Evolutionary conservation across 768 basidiomycete species (phyloP), one percentile per base, ranked within the genome.

Genomic region (Phlebiopsis flavidoalba): DNA sequence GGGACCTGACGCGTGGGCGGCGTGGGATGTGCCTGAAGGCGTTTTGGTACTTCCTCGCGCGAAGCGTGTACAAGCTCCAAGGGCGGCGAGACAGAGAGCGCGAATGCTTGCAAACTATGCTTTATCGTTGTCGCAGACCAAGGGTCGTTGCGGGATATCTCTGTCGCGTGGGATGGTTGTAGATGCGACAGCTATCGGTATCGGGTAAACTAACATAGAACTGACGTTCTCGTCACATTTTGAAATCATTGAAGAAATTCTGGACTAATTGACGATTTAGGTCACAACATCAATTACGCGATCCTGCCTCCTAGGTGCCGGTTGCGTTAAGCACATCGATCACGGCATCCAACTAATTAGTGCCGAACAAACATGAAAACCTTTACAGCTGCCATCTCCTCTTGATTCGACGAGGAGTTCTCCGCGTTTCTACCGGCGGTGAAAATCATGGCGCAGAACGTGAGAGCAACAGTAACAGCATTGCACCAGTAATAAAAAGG

Each of bases 21-120:
- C 89, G 11, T 98, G 95, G 94, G 89, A 97, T 70, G 82, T 90
- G 1, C 84, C 95, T 0, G 96, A 98, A n/a, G 71, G 95, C 91
- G 24, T n/a, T n/a, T n/a, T 99, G 96, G 96, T 96, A 89, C 72
- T 91, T 86, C 71, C 80, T 98, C 14, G 91, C 87, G 6, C 92
- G n/a, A n/a, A 87, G 67, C n/a, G 88, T 88, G 22, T 89, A 89
- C 67, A 85, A 87, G 52, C 69, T 86, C 65, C 92, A 91, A 67
- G 88, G 83, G 1, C 80, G 88, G 54, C 83, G 81, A 63, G 87
- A 85, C 54, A 77, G 83, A 53, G 90, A 91, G 67, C 78, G 83
- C 58, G 91, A 95, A 71, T 90, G 89, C 67, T 74, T 95, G 60
- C n/a, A n/a, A 77, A 75, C 49, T 83, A 77, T 65, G 93, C 94